These are phyloP conservation scores for Xylariaceae sp. DNA, from an alignment of 2,329 filamentous ascomycete species.

Conservation along the genomic window DNA sequence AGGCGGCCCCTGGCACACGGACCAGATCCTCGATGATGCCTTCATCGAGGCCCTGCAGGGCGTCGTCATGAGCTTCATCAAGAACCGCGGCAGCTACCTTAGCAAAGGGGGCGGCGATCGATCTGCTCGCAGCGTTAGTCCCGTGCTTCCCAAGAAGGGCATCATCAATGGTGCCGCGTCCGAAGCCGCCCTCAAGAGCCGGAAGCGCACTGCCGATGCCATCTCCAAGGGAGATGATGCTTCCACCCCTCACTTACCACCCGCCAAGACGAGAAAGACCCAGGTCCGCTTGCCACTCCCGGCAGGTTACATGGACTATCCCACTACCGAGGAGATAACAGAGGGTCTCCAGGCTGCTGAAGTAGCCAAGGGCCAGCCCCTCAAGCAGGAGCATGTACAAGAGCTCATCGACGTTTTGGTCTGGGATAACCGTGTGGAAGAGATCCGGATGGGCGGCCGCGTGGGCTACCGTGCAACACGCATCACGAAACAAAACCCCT, in stretches of 20 bases:
- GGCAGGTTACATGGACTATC: constrained; percentile 72
- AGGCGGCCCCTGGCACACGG: constrained; percentile 91
- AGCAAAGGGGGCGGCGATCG: constrained; percentile 34
- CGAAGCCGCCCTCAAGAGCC: constrained; percentile 38
- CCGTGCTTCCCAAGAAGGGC: constrained; percentile 54
- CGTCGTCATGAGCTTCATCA: constrained; percentile 31
- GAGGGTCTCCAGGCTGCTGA: constrained; percentile 64
- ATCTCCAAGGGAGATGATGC: constrained; percentile 39
- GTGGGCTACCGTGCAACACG: constrained; percentile 52
- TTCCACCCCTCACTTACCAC: constrained; percentile 18
- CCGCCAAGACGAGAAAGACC: constrained; percentile 30
- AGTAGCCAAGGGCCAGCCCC: constrained; percentile 68
- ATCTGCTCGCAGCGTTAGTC: constrained; percentile 30
- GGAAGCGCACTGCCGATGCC: constrained; percentile 50
- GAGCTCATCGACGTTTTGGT: constrained; percentile 84
- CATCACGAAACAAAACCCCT: constrained; percentile 39
- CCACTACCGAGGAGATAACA: constrained; percentile 75
- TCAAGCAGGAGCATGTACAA: constrained; percentile 72
- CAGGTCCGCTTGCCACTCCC: constrained; percentile 48
- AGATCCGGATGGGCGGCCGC: constrained; percentile 46
- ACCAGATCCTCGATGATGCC: constrained; percentile 82
- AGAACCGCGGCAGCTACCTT: constrained; percentile 31
- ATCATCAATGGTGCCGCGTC: constrained; percentile 46
- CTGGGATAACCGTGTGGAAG: constrained; percentile 81
- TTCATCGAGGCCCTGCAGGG: constrained; percentile 75